Conservation (phyloP, 176 grass and related monocot species). For the Oryza officinalis region DNA sequence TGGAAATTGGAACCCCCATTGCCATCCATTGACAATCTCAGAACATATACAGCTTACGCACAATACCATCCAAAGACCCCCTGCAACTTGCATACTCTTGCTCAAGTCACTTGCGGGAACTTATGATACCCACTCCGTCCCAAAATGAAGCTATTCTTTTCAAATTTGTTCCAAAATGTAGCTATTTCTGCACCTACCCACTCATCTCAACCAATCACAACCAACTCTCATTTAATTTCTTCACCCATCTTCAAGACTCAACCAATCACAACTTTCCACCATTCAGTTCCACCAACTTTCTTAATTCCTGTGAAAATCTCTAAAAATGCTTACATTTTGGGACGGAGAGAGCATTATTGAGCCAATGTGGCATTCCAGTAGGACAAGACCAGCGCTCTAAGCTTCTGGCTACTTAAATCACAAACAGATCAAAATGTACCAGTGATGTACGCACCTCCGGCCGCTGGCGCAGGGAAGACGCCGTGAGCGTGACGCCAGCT, state of each 20-base stretch:
- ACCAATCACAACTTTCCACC: too few species aligned
- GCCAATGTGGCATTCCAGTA: background rate
- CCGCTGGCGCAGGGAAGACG: background rate
- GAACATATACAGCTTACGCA: background rate
- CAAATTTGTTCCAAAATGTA: too few species aligned
- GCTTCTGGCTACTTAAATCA: background rate
- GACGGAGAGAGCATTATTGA: background rate
- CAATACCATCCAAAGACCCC: too few species aligned
- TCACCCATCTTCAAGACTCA: too few species aligned
- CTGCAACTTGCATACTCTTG: too few species aligned
- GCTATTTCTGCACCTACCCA: too few species aligned
- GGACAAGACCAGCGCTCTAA: background rate
- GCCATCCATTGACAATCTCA: background rate
- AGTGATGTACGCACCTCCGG: background rate
- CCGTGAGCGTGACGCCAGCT: slow-evolving; percentile 16
- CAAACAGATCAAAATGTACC: background rate
- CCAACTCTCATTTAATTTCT: too few species aligned
- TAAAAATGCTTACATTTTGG: too few species aligned
- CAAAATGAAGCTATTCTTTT: too few species aligned
- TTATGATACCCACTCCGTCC: background rate
- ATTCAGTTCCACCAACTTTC: too few species aligned
- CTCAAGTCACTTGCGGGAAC: background rate
- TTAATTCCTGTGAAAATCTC: too few species aligned
- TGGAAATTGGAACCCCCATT: background rate
- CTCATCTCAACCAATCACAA: too few species aligned